Percentiles rank a stretch among this genome's conserved stretches.
These are phyloP conservation scores for Blastocystis sp. DNA, from an alignment of 352 stramenopile genomes.

Conservation along the genomic window DNA sequence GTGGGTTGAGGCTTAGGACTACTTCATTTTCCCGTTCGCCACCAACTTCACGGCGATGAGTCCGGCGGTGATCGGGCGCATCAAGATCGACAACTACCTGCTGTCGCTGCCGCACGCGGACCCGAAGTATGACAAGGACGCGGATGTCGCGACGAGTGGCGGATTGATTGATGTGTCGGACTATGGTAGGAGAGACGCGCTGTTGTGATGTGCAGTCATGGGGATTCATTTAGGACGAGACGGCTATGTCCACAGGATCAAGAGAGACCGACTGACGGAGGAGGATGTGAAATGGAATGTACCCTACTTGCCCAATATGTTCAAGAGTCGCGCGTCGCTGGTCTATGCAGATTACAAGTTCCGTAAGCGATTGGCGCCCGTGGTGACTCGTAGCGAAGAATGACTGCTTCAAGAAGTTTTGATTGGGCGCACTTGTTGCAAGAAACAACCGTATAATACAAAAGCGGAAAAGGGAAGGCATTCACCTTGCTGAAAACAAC, in stretches of 20 bases:
- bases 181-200: neutral
- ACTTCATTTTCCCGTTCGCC: conserved; percentile 44
- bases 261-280: neutral
- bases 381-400: neutral
- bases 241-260: conserved; percentile 1
- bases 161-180: conserved; percentile 11
- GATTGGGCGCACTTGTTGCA: neutral
- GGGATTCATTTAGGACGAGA: conserved; percentile 36
- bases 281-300: conserved; percentile 50
- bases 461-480: neutral
- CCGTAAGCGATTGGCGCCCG: neutral
- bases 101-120: conserved; percentile 14
- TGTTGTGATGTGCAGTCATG: neutral
- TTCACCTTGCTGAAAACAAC: conserved; percentile 7
- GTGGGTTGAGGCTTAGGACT: conserved; percentile 11
- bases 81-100: conserved; percentile 61
- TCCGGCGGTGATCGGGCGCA: conserved; percentile 34
- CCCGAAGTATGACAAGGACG: neutral
- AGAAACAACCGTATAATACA: conserved; percentile 29
- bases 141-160: neutral
- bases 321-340: conserved; percentile 18
- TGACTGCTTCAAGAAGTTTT: conserved; percentile 15
- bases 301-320: neutral
- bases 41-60: neutral
- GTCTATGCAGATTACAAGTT: conserved; percentile 44